Evolutionary conservation across 2,329 filamentous ascomycete genomes (phyloP), one percentile per base, ranked within the genome.

Genomic region (Didymella exigua): DNA sequence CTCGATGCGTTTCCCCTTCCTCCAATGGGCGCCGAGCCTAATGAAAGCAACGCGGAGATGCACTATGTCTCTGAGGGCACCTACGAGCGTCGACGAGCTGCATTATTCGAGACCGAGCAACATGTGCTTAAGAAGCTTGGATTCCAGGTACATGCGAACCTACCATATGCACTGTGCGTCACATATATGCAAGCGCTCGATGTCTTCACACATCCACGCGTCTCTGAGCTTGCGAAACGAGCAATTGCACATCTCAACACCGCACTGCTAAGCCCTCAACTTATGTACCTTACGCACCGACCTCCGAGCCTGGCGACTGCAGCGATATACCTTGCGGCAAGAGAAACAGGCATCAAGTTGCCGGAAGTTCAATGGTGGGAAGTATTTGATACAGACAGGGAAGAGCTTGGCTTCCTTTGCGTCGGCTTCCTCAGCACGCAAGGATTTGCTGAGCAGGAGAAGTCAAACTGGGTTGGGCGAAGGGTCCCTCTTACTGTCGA

Each of bases 291-390:
- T 24, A 98, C 95, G 2, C 93, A 97, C 70, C 95, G 98, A 72
- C 93, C 95, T 1, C 84, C 89, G 58, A 85, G 88, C 21, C 80
- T 99, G 9, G 93, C 95, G 4, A 91, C 91, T 2, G 90, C 93
- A 1, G 91, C 93, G 1, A 89, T 97, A 27, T 99, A 98, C 72
- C 85, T 91, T n/a, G 90, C 93, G 0, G 89, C 91, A 0, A 84
- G 88, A 38, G 92, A 98, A 62, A 74, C 85, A 1, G 87, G 84
- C 0, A 85, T 89, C 11, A 92, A 90, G 73, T 82, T 97, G 76
- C 91, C 93, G 0, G 89, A 89, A 60, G 85, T 84, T 42, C 88
- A 91, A 60, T 99, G 95, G 95, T 99, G 95, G 95, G 93, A 97
- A 75, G 91, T 98, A 0, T 98, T 98, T 73, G 95, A 99, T 75